Evolutionary conservation across 805 yeast species (phyloP).

Genomic region (Candida awuae): DNA sequence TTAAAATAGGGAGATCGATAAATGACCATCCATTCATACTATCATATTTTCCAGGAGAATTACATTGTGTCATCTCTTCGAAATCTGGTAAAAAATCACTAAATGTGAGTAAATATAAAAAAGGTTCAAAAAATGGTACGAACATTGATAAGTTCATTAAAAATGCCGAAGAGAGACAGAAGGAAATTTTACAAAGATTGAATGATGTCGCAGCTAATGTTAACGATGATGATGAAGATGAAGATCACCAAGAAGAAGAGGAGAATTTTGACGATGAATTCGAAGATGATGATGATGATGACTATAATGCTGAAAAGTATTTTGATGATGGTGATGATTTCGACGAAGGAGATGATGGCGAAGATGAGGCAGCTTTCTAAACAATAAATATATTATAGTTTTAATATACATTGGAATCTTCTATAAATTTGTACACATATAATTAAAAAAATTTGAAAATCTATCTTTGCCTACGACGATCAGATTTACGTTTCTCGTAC

Average conservation of each 20-base stretch:
- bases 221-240: slow-evolving; percentile 38
- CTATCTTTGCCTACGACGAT: not conserved
- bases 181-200: slow-evolving; percentile 25
- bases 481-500: slow-evolving; percentile 8
- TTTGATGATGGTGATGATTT: slow-evolving; percentile 68
- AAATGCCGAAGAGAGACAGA: slow-evolving; percentile 24
- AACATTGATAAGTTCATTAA: slow-evolving; percentile 25
- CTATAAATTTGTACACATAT: too few species aligned
- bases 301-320: slow-evolving; percentile 72
- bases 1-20: slow-evolving; percentile 61
- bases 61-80: slow-evolving; percentile 53
- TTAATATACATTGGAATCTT: too few species aligned
- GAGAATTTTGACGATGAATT: slow-evolving; percentile 63
- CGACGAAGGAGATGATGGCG: slow-evolving; percentile 46
- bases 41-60: slow-evolving; percentile 69
- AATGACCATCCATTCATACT: slow-evolving; percentile 71
- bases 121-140: slow-evolving; percentile 30
- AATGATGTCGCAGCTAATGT: slow-evolving; percentile 32
- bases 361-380: slow-evolving; percentile 63
- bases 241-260: slow-evolving; percentile 37
- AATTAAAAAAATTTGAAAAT: not conserved
- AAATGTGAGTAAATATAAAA: slow-evolving; percentile 33
- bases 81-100: slow-evolving; percentile 40
- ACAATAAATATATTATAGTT: not conserved
- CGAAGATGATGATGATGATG: slow-evolving; percentile 70